Evolutionary conservation across 2,329 filamentous ascomycete species (phyloP), one percentile per base, ranked within the genome.

Genomic region (Shiraia sp.): DNA sequence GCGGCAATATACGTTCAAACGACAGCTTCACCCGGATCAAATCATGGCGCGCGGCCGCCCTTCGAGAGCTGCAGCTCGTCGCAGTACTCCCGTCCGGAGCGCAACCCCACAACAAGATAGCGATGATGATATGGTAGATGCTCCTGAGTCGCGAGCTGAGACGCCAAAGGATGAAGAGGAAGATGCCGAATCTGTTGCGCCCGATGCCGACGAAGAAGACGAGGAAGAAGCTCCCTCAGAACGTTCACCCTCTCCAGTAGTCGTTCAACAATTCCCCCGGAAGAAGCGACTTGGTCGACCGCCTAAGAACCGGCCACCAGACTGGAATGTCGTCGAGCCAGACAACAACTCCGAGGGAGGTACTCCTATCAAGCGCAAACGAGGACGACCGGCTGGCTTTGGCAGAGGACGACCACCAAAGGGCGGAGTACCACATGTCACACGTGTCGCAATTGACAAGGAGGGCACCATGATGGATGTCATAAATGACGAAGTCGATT

Each of bases 391-490:
- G 9, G 70, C 75, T 22, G 72, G 72, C 24, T 67, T 76, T 40
- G 83, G 82, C 14, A 90, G 90, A 83, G 82, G 88, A 75, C 69
- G 88, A 72, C 57, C 85, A 73, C 56, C 85, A 74, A 85, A 87
- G 42, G 85, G 85, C 27, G 81, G 85, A 4, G 82, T 85, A 10
- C 85, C 86, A 27, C 88, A 91, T 61, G 84, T 88, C 34, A 89
- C 85, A 1, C 83, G 90, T 61, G 88, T 95, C 47, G 84, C 90
- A 4, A 86, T 96, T 46, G 93, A 97, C 70, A 95, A 95, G 63
- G 90, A 96, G 60, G 93, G 93, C 36, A 96, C 90, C 44, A 84
- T 90, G 71, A 86, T 92, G 72, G 87, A 93, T 61, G 92, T 99
- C 42, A 79, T 90, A 46, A 81, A 96, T 63, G 93, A 99, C 61